These are phyloP conservation scores for Penicillium alfredii DNA, from an alignment of 495 filamentous ascomycete genomes.

Conservation along the genomic window DNA sequence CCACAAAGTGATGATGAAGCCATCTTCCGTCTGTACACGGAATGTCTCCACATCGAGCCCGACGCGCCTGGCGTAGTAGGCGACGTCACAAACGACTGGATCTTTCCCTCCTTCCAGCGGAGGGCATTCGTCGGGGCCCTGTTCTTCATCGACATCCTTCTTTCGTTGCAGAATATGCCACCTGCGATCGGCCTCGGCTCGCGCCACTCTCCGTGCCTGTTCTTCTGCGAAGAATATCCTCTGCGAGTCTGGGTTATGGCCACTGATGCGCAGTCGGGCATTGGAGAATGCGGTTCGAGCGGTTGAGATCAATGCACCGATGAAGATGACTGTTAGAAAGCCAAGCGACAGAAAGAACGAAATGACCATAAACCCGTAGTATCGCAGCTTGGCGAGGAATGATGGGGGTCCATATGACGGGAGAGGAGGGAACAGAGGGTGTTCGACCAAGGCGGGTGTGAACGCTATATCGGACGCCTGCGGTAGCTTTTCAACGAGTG, in stretches of 20 bases:
- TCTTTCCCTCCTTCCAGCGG: conserved; percentile 78
- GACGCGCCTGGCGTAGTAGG: conserved; percentile 83
- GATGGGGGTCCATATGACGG: conserved; percentile 78
- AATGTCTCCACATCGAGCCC: conserved; percentile 82
- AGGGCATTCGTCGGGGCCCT: conserved; percentile 49
- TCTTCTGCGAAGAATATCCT: conserved; percentile 72
- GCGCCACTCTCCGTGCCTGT: conserved; percentile 43
- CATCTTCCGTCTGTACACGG: conserved; percentile 88
- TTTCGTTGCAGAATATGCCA: conserved; percentile 53
- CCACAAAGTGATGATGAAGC: conserved; percentile 83
- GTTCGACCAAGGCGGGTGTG: conserved; percentile 26
- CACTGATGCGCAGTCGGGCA: conserved; percentile 43
- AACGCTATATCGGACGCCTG: background rate
- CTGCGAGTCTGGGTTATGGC: conserved; percentile 49
- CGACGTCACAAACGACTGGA: conserved; percentile 67
- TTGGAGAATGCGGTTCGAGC: conserved; percentile 45
- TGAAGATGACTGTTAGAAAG: conserved; percentile 70
- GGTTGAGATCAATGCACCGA: conserved; percentile 61
- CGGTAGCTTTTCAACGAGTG: conserved; percentile 6
- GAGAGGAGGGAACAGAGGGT: conserved; percentile 84
- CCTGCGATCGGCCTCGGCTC: conserved; percentile 49
- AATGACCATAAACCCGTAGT: conserved; percentile 50
- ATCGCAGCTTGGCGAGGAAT: conserved; percentile 55
- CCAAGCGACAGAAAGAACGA: conserved; percentile 71
- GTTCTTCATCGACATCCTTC: conserved; percentile 31